phyloP scores from a whole-genome alignment of 208 protist species.

The Leishmania braziliensis region DNA sequence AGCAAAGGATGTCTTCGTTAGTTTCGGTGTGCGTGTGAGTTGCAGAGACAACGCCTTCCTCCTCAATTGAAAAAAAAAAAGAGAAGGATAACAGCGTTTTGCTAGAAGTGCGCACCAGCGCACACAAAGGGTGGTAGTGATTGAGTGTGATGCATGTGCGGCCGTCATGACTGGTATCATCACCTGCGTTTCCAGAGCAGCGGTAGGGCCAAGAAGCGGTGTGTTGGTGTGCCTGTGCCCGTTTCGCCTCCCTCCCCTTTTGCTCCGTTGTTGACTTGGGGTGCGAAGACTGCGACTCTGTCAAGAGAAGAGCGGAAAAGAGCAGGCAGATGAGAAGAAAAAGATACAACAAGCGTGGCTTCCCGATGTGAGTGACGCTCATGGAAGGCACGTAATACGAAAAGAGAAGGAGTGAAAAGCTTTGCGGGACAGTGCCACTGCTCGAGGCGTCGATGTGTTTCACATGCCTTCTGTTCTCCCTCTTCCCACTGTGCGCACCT shows the following conservation, averaged over 20 bases:
- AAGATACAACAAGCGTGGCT: neutral
- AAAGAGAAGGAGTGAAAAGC: constrained; percentile 20
- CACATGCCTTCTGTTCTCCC: neutral
- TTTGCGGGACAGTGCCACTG: neutral
- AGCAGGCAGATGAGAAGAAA: constrained; percentile 12
- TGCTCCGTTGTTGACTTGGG: neutral
- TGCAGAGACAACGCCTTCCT: no score
- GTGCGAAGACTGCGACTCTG: neutral
- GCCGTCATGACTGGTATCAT: neutral
- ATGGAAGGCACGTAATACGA: neutral
- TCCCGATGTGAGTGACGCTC: neutral
- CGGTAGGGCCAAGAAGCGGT: neutral
- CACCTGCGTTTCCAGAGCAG: neutral
- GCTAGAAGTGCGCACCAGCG: neutral
- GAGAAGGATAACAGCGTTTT: neutral
- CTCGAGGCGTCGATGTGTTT: neutral
- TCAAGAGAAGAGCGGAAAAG: neutral
- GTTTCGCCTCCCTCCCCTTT: neutral
- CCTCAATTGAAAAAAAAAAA: neutral
- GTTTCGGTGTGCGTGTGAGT: neutral
- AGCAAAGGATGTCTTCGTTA: neutral
- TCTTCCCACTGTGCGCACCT: neutral
- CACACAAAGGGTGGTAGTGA: neutral
- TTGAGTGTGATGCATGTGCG: neutral
- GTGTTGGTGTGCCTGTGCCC: no score